Evolutionary conservation across 768 basidiomycete genomes (phyloP).

Genomic region (Mycena amicta): DNA sequence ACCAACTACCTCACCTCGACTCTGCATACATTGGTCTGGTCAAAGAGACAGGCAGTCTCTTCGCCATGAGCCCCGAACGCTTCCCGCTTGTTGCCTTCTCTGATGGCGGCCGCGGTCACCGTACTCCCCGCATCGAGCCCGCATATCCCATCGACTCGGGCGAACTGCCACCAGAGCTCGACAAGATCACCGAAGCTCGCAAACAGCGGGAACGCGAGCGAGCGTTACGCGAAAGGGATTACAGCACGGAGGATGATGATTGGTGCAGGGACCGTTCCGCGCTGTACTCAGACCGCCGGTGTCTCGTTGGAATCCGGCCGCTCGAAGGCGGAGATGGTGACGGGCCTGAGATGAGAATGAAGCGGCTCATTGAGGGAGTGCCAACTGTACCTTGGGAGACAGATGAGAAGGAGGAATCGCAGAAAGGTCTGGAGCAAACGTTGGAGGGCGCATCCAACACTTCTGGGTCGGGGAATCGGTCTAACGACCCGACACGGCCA

Average conservation of each 20-base stretch:
- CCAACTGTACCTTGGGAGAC: slow-evolving; percentile 39
- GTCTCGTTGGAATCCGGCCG: slow-evolving; percentile 62
- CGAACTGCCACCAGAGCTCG: slow-evolving; percentile 45
- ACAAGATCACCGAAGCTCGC: slow-evolving; percentile 46
- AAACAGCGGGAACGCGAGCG: slow-evolving; percentile 42
- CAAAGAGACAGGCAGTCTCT: slow-evolving; percentile 71
- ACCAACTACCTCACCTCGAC: slow-evolving; percentile 48
- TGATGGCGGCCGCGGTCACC: slow-evolving; percentile 30
- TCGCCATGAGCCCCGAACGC: slow-evolving; percentile 79
- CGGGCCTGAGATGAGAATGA: slow-evolving; percentile 39
- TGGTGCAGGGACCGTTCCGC: slow-evolving; percentile 12
- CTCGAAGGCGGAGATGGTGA: slow-evolving; percentile 55
- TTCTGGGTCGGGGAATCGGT: background rate
- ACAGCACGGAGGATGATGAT: slow-evolving; percentile 23
- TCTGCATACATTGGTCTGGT: slow-evolving; percentile 84
- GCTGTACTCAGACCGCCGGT: slow-evolving; percentile 50
- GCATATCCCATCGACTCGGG: slow-evolving; percentile 14
- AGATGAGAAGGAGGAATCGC: slow-evolving; percentile 11
- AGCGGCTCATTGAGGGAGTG: slow-evolving; percentile 63
- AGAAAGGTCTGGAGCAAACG: slow-evolving; percentile 13
- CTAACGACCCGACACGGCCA: background rate
- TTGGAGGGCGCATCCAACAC: slow-evolving; percentile 15
- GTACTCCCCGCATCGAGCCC: slow-evolving; percentile 5
- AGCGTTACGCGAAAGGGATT: slow-evolving; percentile 21
- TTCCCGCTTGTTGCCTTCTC: slow-evolving; percentile 85